A percentile compares a stretch with the other conserved stretches of the same genome.
Conservation (phyloP, 805 yeast genomes). For the Candida pini region DNA sequence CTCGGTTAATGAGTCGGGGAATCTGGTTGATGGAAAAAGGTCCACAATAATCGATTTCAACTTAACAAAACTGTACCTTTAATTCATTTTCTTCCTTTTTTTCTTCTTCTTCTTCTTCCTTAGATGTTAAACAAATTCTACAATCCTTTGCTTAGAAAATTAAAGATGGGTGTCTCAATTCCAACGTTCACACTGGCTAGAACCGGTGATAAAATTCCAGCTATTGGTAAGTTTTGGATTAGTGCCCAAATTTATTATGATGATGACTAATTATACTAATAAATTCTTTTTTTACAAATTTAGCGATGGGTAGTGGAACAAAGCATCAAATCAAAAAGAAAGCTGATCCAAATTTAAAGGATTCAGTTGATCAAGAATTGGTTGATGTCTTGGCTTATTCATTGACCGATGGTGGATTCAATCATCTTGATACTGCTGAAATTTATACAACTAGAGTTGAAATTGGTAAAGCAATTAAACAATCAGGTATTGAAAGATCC, state of each 20-base stretch:
- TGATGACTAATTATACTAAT: not conserved
- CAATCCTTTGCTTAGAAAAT: too few species aligned
- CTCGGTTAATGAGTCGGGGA: too few species aligned
- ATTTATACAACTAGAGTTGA: conserved; percentile 57
- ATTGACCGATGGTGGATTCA: conserved; percentile 41
- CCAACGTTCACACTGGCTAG: conserved; percentile 23
- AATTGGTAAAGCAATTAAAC: conserved; percentile 47
- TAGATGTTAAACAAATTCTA: too few species aligned
- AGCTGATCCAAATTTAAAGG: conserved; percentile 17
- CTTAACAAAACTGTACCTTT: too few species aligned
- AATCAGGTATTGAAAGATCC: conserved; percentile 39
- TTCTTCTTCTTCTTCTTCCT: not conserved
- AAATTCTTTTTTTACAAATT: not conserved
- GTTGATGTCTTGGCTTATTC: conserved; percentile 43
- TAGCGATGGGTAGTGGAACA: conserved; percentile 51
- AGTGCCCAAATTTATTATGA: not conserved
- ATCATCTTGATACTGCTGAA: conserved; percentile 66
- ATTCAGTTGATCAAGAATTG: conserved; percentile 31
- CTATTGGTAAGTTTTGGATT: conserved; percentile 38
- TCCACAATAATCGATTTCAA: too few species aligned
- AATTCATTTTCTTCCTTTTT: not conserved
- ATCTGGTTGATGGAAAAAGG: too few species aligned
- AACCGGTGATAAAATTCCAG: conserved; percentile 31
- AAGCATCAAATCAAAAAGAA: conserved; percentile 41
- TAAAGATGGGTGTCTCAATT: conserved; percentile 4